Conservation (phyloP, 768 basidiomycete species). For the Lentinula sp. region DNA sequence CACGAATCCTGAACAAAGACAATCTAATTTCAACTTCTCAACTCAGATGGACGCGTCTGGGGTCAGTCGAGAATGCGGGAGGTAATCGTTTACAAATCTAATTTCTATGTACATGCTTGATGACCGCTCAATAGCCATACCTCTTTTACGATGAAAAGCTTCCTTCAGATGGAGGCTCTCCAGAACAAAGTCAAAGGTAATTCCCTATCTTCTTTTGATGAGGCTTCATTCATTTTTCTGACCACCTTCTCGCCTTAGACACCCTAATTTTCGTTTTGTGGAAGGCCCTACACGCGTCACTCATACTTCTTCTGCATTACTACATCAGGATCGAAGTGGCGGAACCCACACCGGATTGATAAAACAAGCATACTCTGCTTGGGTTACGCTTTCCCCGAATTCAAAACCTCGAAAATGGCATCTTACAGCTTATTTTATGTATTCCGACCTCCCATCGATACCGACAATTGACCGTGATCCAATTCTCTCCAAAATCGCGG, state of each 20-base stretch:
- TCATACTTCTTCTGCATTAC: slow-evolving; percentile 45
- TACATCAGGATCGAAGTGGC: slow-evolving; percentile 51
- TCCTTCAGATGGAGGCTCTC: slow-evolving; percentile 27
- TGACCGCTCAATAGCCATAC: slow-evolving; percentile 40
- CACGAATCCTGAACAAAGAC: slow-evolving; percentile 1
- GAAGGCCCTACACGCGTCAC: slow-evolving; percentile 46
- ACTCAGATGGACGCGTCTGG: slow-evolving; percentile 58
- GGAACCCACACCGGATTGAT: slow-evolving; percentile 53
- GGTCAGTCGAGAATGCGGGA: slow-evolving; percentile 64
- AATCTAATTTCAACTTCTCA: background rate
- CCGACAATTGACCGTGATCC: slow-evolving; percentile 43
- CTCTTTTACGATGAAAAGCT: slow-evolving; percentile 64
- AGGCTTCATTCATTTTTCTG: background rate
- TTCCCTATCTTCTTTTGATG: slow-evolving; percentile 13
- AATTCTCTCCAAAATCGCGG: slow-evolving; percentile 32
- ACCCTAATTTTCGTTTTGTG: slow-evolving; percentile 49
- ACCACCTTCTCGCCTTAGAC: slow-evolving; percentile 16
- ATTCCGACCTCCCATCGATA: slow-evolving; percentile 38
- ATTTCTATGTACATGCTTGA: background rate
- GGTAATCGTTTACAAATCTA: slow-evolving; percentile 20
- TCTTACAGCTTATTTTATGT: slow-evolving; percentile 52
- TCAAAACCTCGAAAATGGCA: slow-evolving; percentile 59
- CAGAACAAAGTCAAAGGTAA: slow-evolving; percentile 8
- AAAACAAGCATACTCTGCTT: slow-evolving; percentile 70
- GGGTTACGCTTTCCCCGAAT: slow-evolving; percentile 40